A percentile compares a stretch with the other conserved stretches of the same genome.
phyloP scores from a whole-genome alignment of 2,329 filamentous ascomycete genomes.

The Phialocephala subalpina region DNA sequence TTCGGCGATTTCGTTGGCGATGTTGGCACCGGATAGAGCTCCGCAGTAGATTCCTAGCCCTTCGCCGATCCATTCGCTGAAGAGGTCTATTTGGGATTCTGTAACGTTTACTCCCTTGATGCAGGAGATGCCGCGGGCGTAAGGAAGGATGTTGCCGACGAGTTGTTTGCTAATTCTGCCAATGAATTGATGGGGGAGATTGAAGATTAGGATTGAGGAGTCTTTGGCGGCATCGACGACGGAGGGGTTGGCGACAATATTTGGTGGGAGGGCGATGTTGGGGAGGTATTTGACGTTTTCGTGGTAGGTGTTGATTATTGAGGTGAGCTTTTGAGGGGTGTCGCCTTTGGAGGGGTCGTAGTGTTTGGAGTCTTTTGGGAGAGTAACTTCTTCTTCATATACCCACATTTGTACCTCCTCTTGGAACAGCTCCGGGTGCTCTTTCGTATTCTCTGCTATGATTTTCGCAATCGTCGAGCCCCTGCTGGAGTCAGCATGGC shows the following conservation, averaged over 20 bases:
- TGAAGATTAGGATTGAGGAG: constrained; percentile 93
- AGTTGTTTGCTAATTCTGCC: constrained; percentile 84
- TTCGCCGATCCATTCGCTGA: constrained; percentile 93
- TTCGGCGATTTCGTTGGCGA: constrained; percentile 90
- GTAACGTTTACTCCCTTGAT: constrained; percentile 98
- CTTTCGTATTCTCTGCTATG: constrained; percentile 87
- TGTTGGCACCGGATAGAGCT: constrained; percentile 94
- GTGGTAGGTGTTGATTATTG: constrained; percentile 89
- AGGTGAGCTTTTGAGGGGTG: constrained; percentile 84
- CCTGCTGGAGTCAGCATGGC: constrained; percentile 57
- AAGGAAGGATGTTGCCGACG: constrained; percentile 88
- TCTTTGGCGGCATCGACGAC: constrained; percentile 81
- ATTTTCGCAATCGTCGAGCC: constrained; percentile 98
- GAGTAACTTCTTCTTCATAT: constrained; percentile 86
- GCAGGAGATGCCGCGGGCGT: constrained; percentile 92
- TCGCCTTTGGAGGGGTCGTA: constrained; percentile 69
- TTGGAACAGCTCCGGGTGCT: constrained; percentile 83
- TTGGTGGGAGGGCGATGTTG: constrained; percentile 81
- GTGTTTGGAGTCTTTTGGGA: constrained; percentile 76
- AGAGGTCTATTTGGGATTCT: constrained; percentile 84
- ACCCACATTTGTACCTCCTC: constrained; percentile 98
- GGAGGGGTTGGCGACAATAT: constrained; percentile 85
- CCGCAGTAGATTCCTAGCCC: constrained; percentile 95
- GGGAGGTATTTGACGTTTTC: constrained; percentile 99
- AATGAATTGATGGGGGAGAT: constrained; percentile 97